These are phyloP conservation scores for Jatropha curcas DNA, from an alignment of 345 rosid genomes.

Conservation along the genomic window DNA sequence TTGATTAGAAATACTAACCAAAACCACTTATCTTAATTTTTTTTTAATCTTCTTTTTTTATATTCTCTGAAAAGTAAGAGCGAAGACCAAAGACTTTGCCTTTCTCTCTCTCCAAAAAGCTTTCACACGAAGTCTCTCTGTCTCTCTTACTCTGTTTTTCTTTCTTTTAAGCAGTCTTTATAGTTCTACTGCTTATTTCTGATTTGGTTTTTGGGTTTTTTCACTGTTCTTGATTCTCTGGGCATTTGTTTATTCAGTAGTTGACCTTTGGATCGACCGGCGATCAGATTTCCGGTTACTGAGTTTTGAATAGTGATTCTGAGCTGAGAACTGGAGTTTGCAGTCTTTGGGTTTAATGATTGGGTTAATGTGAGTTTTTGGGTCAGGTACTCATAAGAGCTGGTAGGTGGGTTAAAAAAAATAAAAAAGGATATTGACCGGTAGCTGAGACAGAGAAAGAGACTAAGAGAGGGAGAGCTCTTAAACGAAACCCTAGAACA, in stretches of 20 bases:
- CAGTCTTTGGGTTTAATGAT: slow-evolving; percentile 30
- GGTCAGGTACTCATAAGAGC: slow-evolving; percentile 45
- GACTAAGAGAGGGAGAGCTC: slow-evolving; percentile 5
- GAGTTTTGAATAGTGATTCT: background rate
- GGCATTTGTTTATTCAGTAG: slow-evolving; percentile 16
- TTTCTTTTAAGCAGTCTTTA: slow-evolving; percentile 1
- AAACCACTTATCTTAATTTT: slow-evolving; percentile 8
- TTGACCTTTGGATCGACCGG: slow-evolving; percentile 31
- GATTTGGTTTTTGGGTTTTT: slow-evolving; percentile 18
- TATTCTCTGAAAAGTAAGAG: slow-evolving; percentile 21
- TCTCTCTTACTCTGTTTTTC: background rate
- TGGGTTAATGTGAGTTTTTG: slow-evolving; percentile 46
- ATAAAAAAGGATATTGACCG: slow-evolving; percentile 61
- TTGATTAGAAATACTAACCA: slow-evolving; percentile 9
- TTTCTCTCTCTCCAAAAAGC: background rate
- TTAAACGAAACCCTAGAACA: slow-evolving; percentile 43
- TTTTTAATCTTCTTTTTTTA: background rate
- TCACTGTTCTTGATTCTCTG: slow-evolving; percentile 11
- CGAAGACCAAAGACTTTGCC: slow-evolving; percentile 20
- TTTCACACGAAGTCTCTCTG: slow-evolving; percentile 10
- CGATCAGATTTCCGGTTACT: slow-evolving; percentile 10
- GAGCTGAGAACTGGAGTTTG: slow-evolving; percentile 9
- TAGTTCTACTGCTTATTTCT: background rate
- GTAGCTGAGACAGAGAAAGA: slow-evolving; percentile 49
- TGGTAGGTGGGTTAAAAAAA: slow-evolving; percentile 48